Evolutionary conservation across 2,329 filamentous ascomycete genomes (phyloP), one percentile per base, ranked within the genome.

Genomic region (Basipetospora chlamydospora): DNA sequence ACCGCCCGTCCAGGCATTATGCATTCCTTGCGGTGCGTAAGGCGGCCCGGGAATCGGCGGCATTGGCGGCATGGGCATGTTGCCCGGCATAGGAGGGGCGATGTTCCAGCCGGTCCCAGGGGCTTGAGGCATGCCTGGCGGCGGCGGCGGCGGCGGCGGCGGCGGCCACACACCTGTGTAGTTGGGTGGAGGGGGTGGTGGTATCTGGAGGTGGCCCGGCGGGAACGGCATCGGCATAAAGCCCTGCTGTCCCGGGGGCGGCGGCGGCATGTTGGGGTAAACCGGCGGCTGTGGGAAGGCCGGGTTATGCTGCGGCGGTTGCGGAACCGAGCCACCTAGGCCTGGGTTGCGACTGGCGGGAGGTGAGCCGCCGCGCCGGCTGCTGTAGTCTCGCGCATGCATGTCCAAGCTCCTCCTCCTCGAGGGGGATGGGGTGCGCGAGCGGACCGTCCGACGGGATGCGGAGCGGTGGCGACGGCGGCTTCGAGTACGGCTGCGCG

Each of bases 101-200:
- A n/a, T n/a, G n/a, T n/a, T n/a, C n/a, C n/a, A n/a, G n/a, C n/a
- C n/a, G n/a, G n/a, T n/a, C n/a, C n/a, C n/a, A n/a, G n/a, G n/a
- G n/a, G n/a, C n/a, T n/a, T n/a, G n/a, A n/a, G n/a, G n/a, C n/a
- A n/a, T n/a, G n/a, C n/a, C n/a, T n/a, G n/a, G n/a, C n/a, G 51
- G 50, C 1, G 52, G 55, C 0, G 52, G 53, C 2, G 51, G 53
- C 5, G 60, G 57, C 6, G 58, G 57, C 3, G 56, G 49, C 6
- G 53, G 53, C 6, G 54, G 61, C 61, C 63, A 66, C 9, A 54
- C 52, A 3, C 60, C 61, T 33, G 54, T 51, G 35, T 58, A 63
- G 5, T 58, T 57, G 11, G 45, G 44, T 8, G 58, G 58, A 0
- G 53, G 57, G 5, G 35, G 35, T 7, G 55, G 59, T 4, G 57